Base-by-base conservation (phyloP, 2,329 filamentous ascomycete genomes). In the Paraphoma chrysanthemicola region DNA sequence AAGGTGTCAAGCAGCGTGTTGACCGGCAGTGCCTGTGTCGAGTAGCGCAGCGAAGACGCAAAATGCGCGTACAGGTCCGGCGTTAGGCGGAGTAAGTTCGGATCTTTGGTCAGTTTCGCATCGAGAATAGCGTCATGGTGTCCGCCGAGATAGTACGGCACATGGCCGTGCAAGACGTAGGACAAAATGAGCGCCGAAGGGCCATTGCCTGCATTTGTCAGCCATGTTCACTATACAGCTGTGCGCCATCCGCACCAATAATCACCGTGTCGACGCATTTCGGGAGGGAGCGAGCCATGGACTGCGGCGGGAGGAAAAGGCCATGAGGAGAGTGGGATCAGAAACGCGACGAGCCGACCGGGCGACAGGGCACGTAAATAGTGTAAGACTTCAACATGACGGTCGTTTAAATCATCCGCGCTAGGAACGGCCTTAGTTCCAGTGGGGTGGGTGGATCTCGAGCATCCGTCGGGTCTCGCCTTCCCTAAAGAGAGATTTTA, bases 171-270 rank as follows among this genome's bases (percentile, higher is more conserved):
- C 29, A 88, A 80, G 43, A 88, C 86, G 70, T 85, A 88, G 44
- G 85, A 87, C 36, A 88, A 78, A 63, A 87, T 84, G 74, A 88
- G 79, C 49, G 86, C 83, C 48, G 86, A 85, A 44, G 86, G 86
- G 53, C 86, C 86, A 69, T 86, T 87, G 67, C 86, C 86, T 87
- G 61, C 23, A 67, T 67, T 66, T 62, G 66, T 74, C 58, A 75
- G 69, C 65, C 28, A 17, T 42, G 47, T 33, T 31, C 14, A 28
- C 41, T 41, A 47, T 1, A 6, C 12, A 33, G 33, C 31, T 23
- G 18, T 38, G 28, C 45, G 12, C n/a, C 33, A 29, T 16, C 28
- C 59, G 18, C 59, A 77, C 75, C 75, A 59, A 77, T 72, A 60
- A 78, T 75, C 61, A 78, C 73, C 54, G 76, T 78, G 64, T 78